phyloP scores from a whole-genome alignment of 2,329 filamentous ascomycete genomes.

The Epichloe sibirici region DNA sequence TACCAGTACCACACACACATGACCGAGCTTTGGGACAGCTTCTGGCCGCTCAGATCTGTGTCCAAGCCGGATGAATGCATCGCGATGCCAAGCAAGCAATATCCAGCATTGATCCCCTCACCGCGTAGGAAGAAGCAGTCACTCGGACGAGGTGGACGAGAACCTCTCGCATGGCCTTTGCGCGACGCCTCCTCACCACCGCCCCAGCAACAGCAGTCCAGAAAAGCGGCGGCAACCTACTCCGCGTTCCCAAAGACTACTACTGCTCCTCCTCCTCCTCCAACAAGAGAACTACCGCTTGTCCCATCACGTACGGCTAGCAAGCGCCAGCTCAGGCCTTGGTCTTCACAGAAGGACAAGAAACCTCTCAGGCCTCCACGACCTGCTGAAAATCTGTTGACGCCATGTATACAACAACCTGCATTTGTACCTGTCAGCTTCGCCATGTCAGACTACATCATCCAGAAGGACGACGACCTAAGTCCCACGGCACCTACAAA shows the following conservation, averaged over 20 bases:
- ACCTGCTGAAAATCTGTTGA: conserved; percentile 16
- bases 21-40: conserved; percentile 38
- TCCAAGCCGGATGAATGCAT: conserved; percentile 3
- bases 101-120: conserved; percentile 19
- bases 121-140: conserved; percentile 11
- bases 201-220: conserved; percentile 2
- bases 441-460: not conserved
- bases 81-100: conserved; percentile 16
- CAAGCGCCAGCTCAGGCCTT: not conserved
- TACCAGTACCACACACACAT: conserved; percentile 33
- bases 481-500: conserved; percentile 9
- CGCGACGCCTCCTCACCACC: conserved; percentile 10
- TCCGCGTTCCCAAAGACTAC: conserved; percentile 29
- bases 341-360: not conserved
- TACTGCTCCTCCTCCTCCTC: not conserved
- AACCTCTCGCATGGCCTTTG: conserved; percentile 15
- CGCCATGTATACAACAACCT: conserved; percentile 10
- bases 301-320: not conserved
- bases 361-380: conserved; percentile 19
- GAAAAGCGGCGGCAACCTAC: conserved; percentile 21
- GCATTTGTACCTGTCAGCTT: conserved; percentile 1
- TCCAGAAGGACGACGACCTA: not conserved
- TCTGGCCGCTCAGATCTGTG: conserved; percentile 22
- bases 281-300: not conserved
- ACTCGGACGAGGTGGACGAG: conserved; percentile 6